phyloP scores from a whole-genome alignment of 2,329 filamentous ascomycete species.

The Chalara sp. region DNA sequence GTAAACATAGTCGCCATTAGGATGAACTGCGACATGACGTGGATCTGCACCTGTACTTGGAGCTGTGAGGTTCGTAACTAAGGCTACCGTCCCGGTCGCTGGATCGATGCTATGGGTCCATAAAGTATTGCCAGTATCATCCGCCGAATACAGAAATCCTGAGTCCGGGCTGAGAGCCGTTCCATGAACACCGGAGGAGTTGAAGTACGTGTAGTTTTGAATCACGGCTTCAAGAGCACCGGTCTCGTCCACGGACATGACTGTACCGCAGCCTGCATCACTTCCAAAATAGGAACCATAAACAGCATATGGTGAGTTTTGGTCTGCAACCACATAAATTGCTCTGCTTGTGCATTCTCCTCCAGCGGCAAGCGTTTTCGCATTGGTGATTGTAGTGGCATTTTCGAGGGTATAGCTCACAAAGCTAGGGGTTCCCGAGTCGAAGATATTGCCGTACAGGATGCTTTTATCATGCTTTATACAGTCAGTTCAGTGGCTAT shows the following conservation, averaged over 20 bases:
- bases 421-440: conserved; percentile 16
- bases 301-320: conserved; percentile 19
- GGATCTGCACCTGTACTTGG: conserved; percentile 17
- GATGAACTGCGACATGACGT: conserved; percentile 23
- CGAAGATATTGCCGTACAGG: conserved; percentile 25
- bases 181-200: conserved; percentile 40
- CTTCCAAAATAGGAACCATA: conserved; percentile 25
- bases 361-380: conserved; percentile 12
- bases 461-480: conserved; percentile 27
- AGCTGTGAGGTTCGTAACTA: conserved; percentile 9
- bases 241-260: conserved; percentile 34
- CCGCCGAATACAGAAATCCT: conserved; percentile 40
- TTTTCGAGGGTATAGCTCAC: conserved; percentile 23
- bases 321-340: conserved; percentile 20
- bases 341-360: conserved; percentile 16
- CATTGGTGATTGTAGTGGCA: conserved; percentile 14
- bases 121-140: conserved; percentile 38
- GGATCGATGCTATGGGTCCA: conserved; percentile 24
- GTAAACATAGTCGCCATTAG: conserved; percentile 30
- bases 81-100: conserved; percentile 8
- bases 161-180: conserved; percentile 38
- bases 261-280: conserved; percentile 20
- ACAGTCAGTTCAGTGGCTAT: neutral
- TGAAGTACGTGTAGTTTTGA: conserved; percentile 38
- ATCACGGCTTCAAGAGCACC: conserved; percentile 35